Percentiles rank a stretch among this genome's conserved stretches.
phyloP scores from a whole-genome alignment of 2,329 filamentous ascomycete species.

The Alternaria rosae region DNA sequence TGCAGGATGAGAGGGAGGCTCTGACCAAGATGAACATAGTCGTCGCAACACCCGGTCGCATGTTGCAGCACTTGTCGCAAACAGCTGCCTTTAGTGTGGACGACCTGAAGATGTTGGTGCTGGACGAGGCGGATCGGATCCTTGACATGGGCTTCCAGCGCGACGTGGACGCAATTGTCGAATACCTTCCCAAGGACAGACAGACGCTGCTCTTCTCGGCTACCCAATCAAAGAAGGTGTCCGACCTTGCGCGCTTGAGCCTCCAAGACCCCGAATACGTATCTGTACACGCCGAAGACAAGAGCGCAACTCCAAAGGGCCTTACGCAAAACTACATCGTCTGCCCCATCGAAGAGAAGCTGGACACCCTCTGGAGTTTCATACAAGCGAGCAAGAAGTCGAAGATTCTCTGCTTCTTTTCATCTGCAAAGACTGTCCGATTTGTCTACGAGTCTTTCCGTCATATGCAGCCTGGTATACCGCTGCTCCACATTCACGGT shows the following conservation, averaged over 20 bases:
- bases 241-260: constrained; percentile 87
- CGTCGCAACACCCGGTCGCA: constrained; percentile 91
- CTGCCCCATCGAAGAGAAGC: constrained; percentile 84
- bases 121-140: constrained; percentile 96
- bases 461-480: constrained; percentile 91
- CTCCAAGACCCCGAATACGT: constrained; percentile 93
- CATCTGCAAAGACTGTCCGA: constrained; percentile 93
- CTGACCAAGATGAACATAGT: constrained; percentile 94
- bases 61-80: constrained; percentile 95
- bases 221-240: constrained; percentile 93
- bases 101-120: constrained; percentile 88
- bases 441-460: constrained; percentile 95
- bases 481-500: constrained; percentile 89
- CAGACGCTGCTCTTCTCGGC: constrained; percentile 97
- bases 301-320: constrained; percentile 78
- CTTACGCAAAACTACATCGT: constrained; percentile 92
- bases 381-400: constrained; percentile 88
- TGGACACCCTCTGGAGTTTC: constrained; percentile 92
- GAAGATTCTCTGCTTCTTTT: constrained; percentile 95
- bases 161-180: constrained; percentile 89
- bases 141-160: constrained; percentile 97
- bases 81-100: constrained; percentile 89
- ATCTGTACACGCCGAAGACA: constrained; percentile 85
- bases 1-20: constrained; percentile 86
- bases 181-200: constrained; percentile 83